Evolutionary conservation across 768 basidiomycete species (phyloP), one percentile per base, ranked within the genome.

Genomic region (Pleurotus sapidus): DNA sequence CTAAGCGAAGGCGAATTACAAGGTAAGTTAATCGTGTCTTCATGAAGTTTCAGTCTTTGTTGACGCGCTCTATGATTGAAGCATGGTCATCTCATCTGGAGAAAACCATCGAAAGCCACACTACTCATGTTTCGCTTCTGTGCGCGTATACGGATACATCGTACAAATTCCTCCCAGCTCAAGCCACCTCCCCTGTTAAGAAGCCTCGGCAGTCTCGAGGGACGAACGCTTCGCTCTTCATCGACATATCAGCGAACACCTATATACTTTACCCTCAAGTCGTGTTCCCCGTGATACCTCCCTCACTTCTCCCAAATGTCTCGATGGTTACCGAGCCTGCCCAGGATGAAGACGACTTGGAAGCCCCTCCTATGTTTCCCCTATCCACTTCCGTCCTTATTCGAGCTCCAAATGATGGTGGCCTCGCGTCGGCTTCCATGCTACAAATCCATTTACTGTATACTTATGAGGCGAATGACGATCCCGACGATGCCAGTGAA

Each of bases 401-500:
- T 34, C 80, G 80, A 49, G 73, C 81, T 20, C 82, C 89, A 37
- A 63, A 65, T 24, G 63, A 75, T 9, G 66, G 79, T 37, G 67
- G 79, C 9, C 68, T 80, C 38, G 70, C 73, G 58, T 68, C 79
- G 17, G 67, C 75, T 43, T 72, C 76, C 46, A 86, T 80, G 79
- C 75, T 87, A 27, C 80, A 87, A 51, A 71, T 90, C 27, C 84
- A 88, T 67, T 74, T 88, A 12, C 74, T 93, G 20, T 75, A 83
- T 58, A 74, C 75, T 27, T 68, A 72, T 34, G 78, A 77, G 54
- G 79, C 77, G 2, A 65, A 76, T 11, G 63, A 67, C 42, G 48
- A 68, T 5, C 40, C 53, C n/a, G 34, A 67, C 65, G 37, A 64
- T 59, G n/a, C 62, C 62, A 46, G 57, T 67, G 42, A 73, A 75